Evolutionary conservation across 345 rosid genomes (phyloP), one percentile per base, ranked within the genome.

Genomic region (Citrus maxima): DNA sequence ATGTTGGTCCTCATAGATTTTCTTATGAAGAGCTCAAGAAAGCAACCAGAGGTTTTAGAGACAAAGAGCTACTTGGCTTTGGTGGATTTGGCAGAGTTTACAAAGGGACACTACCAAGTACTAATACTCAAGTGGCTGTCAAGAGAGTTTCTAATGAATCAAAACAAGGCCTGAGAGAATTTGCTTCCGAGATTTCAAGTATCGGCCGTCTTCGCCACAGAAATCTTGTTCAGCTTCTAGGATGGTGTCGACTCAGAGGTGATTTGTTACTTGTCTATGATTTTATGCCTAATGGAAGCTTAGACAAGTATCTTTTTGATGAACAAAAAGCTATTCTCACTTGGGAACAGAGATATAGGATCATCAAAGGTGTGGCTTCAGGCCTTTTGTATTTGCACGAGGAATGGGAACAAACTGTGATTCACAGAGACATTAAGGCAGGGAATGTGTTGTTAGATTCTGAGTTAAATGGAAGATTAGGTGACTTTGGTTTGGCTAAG

Each of bases 401-500:
- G 85, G 99, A 85, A 77, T 94, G 95, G 97, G 99, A 96, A 63
- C 94, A 96, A 67, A 80, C 89, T 5, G 98, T 96, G 66, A 91
- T 96, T 77, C 99, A 96, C 77, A 89, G 99, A 49, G 99, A 96
- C 72, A 85, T 93, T 32, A 96, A 96, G 78, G 94, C 99, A 8
- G 95, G 92, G 14, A 96, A 96, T 67, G 93, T 96, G 72, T 79
- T 96, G 77, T 71, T 94, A 30, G 99, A 96, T 80, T 76, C 85
- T 0, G 98, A 94, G 40, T 80, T 93, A 51, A 92, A 90, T 60
- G 98, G 98, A 1, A 88, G 91, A 65, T 80, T 92, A 5, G 97
- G 99, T 9, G 99, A 94, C 68, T 96, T 96, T 40, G 99, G 99
- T 37, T 90, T 96, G 0, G 99, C 99, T 7, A 96, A 89, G 85